Base-by-base conservation (phyloP, 2,329 filamentous ascomycete genomes). In the Hypoxylon sp. region DNA sequence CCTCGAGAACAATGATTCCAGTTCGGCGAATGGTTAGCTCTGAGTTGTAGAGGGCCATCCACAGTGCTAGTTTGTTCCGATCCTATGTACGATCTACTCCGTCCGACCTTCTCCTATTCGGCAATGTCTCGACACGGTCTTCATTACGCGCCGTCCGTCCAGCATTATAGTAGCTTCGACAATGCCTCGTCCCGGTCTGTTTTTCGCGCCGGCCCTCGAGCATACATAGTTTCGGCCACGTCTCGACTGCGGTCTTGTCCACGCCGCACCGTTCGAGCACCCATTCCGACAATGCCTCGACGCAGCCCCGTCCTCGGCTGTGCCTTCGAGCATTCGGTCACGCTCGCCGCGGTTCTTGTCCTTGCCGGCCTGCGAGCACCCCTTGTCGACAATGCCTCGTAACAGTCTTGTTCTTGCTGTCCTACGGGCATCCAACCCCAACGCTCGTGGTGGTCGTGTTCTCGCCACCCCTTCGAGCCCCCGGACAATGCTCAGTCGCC, bases 31-130 rank as follows among this genome's bases (percentile, higher is more conserved):
- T 62, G 55, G 40, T 18, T 20, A 24, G 53, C 48, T 67, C 59
- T 67, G 60, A 62, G 65, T 51, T 11, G 60, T 63, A 64, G 57
- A 65, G 64, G 58, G 46, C 52, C 40, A 29, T 35, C 26, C 51
- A 45, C 57, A 52, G 58, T 60, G 53, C 41, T 38, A 48, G 31
- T 26, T 56, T 51, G 35, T 49, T 47, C 15, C 13, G 37, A 26
- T 10, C 31, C 45, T 58, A 47, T 58, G 31, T 38, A 27, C 31
- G 20, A 48, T n/a, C 29, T 31, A 31, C 29, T 11, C 10, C 5
- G 27, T 11, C 23, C 13, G 35, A 45, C 42, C n/a, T n/a, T n/a
- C 17, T 11, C 4, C 9, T 47, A 33, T 47, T 47, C 48, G 57
- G 46, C 49, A 55, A 58, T 38, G 21, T 46, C 35, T 58, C 46